Percentiles rank a stretch among this genome's conserved stretches.
Evolutionary conservation across 768 basidiomycete species (phyloP).

Genomic region (Asterophora parasitica): DNA sequence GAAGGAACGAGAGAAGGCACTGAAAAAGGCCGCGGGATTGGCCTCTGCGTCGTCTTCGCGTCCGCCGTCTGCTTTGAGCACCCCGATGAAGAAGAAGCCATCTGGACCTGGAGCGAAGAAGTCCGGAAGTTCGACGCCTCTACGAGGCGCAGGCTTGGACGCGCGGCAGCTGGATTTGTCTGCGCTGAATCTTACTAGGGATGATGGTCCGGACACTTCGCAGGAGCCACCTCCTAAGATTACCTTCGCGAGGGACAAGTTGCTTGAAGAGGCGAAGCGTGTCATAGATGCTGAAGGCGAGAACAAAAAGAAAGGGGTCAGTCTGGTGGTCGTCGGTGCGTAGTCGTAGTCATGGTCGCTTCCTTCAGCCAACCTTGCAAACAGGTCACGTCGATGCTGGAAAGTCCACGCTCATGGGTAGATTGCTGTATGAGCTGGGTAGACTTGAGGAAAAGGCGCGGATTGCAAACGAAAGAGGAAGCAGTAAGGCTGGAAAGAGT

Average conservation of each 20-base stretch:
- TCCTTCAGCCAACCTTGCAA: conserved; percentile 1
- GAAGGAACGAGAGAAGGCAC: conserved; percentile 74
- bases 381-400: conserved; percentile 98
- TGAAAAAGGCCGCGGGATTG: conserved; percentile 41
- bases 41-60: conserved; percentile 42
- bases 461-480: conserved; percentile 82
- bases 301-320: conserved; percentile 64
- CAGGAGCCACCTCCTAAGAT: conserved; percentile 61
- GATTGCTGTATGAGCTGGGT: conserved; percentile 89
- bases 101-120: conserved; percentile 21
- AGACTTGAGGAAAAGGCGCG: conserved; percentile 81
- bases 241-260: conserved; percentile 68
- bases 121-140: conserved; percentile 41
- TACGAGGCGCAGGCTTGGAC: conserved; percentile 38
- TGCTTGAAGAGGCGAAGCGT: conserved; percentile 74
- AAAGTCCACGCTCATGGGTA: conserved; percentile 96
- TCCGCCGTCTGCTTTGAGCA: conserved; percentile 38
- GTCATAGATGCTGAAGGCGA: conserved; percentile 42
- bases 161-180: conserved; percentile 68
- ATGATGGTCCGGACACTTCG: conserved; percentile 33
- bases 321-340: conserved; percentile 89
- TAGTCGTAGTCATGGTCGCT: background rate
- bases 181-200: conserved; percentile 59
- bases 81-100: conserved; percentile 43
- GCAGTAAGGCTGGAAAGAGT: conserved; percentile 84